Evolutionary conservation across 192 early-diverging fungal species (phyloP).

Genomic region (Entomortierella parvispora): DNA sequence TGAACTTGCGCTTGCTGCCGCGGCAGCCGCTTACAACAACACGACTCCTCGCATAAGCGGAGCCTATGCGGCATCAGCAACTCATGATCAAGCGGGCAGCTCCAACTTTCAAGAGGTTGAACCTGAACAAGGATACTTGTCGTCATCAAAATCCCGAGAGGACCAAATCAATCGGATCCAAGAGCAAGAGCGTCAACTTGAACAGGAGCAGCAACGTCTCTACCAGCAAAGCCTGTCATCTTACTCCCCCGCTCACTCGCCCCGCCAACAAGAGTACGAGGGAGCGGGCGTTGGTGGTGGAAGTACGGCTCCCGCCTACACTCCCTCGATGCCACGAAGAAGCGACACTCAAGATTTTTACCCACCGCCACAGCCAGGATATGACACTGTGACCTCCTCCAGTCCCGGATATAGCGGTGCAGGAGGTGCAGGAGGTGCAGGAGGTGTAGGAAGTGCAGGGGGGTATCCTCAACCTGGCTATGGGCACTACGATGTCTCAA

Average conservation of each 20-base stretch:
- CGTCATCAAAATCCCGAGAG: not conserved
- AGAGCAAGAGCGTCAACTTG: constrained; percentile 39
- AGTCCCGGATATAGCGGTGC: not conserved
- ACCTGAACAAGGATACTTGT: not conserved
- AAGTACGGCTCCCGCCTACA: constrained; percentile 2
- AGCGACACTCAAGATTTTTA: constrained; percentile 30
- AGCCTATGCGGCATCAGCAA: constrained; percentile 7
- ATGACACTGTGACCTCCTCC: not conserved
- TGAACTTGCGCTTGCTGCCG: constrained; percentile 36
- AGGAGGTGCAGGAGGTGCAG: not conserved
- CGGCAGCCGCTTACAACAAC: constrained; percentile 35
- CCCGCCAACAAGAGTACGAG: constrained; percentile 24
- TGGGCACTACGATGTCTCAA: constrained; percentile 18
- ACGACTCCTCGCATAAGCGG: constrained; percentile 16
- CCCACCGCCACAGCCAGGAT: constrained; percentile 13
- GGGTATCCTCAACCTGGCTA: constrained; percentile 12
- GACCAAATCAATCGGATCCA: constrained; percentile 29
- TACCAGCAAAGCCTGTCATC: constrained; percentile 45
- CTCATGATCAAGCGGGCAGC: constrained; percentile 10
- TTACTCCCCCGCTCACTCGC: constrained; percentile 20
- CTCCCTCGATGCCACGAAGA: constrained; percentile 5
- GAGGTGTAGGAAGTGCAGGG: not conserved
- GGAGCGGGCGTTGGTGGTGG: constrained; percentile 5
- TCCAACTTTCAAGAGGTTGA: not conserved
- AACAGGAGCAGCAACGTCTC: constrained; percentile 41